phyloP scores from a whole-genome alignment of 2,329 filamentous ascomycete species.

The Aspergillus caelatus region DNA sequence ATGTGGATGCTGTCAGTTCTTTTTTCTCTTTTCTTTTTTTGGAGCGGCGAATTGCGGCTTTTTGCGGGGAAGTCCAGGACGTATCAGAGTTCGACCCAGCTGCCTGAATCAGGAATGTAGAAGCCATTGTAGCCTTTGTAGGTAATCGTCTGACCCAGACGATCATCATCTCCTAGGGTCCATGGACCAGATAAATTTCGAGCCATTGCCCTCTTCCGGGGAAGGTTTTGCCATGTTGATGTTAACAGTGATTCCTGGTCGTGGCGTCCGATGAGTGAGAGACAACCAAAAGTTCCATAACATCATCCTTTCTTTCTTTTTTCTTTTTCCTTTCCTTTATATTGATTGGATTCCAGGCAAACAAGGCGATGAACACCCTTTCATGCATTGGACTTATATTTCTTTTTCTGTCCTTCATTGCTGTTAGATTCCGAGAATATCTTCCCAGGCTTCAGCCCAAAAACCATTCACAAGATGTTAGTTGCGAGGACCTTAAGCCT shows the following conservation, averaged over 20 bases:
- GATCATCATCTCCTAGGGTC: constrained; percentile 23
- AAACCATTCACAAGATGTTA: constrained; percentile 13
- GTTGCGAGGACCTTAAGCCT: constrained; percentile 34
- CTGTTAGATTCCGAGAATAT: constrained; percentile 29
- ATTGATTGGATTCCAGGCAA: constrained; percentile 14
- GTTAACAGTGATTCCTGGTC: constrained; percentile 16
- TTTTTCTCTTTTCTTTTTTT: constrained; percentile 20
- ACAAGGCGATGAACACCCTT: constrained; percentile 36
- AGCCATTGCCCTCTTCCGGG: constrained; percentile 21
- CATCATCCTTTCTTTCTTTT: constrained; percentile 11
- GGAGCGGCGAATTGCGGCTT: constrained; percentile 31
- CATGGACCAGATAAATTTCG: constrained; percentile 24
- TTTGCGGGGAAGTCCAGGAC: constrained; percentile 30
- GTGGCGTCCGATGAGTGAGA: constrained; percentile 20
- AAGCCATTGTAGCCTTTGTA: constrained; percentile 23
- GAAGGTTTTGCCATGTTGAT: constrained; percentile 21
- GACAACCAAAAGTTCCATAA: constrained; percentile 16
- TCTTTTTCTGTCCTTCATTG: constrained; percentile 31
- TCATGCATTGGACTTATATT: constrained; percentile 33
- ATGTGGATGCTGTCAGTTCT: constrained; percentile 31
- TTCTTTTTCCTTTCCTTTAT: constrained; percentile 11
- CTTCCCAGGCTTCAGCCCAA: constrained; percentile 15
- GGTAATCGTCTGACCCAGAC: constrained; percentile 29
- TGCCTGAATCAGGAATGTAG: constrained; percentile 23
- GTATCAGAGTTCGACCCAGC: constrained; percentile 28